Percentiles rank a stretch among this genome's conserved stretches.
These are phyloP conservation scores for Carex myosuroides DNA, from an alignment of 176 grass and related monocot genomes.

Conservation along the genomic window DNA sequence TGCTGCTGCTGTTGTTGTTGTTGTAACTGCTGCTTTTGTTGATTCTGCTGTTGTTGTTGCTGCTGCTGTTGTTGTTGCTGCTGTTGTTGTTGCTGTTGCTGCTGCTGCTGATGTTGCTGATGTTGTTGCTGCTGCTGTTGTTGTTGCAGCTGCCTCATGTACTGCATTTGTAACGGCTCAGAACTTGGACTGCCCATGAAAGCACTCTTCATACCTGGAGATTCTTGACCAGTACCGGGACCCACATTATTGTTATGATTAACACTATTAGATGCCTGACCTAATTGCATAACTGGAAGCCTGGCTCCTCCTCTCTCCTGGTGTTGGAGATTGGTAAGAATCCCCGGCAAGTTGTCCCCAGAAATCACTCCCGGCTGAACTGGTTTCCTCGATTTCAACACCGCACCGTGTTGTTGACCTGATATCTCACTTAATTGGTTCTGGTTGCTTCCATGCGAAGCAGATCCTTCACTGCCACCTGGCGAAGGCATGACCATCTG, in stretches of 20 bases:
- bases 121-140: constrained; percentile 25
- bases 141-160: constrained; percentile 56
- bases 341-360: constrained; percentile 35
- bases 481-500: constrained; percentile 52
- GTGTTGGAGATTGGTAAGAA: constrained; percentile 19
- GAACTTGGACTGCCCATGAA: constrained; percentile 24
- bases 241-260: background rate
- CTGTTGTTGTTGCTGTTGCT: constrained; percentile 29
- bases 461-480: constrained; percentile 44
- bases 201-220: constrained; percentile 42
- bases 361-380: constrained; percentile 53
- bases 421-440: constrained; percentile 33
- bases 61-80: constrained; percentile 23
- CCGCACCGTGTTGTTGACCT: constrained; percentile 36
- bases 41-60: constrained; percentile 20
- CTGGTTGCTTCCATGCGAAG: constrained; percentile 51
- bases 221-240: constrained; percentile 31
- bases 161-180: constrained; percentile 51
- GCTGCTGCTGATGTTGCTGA: constrained; percentile 18
- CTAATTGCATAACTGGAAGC: constrained; percentile 40
- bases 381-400: constrained; percentile 51
- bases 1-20: constrained; percentile 16
- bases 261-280: constrained; percentile 16
- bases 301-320: constrained; percentile 50
- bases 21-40: constrained; percentile 20